Conservation (phyloP, 1,139 yeast species). For the Torulaspora pretoriensis region DNA sequence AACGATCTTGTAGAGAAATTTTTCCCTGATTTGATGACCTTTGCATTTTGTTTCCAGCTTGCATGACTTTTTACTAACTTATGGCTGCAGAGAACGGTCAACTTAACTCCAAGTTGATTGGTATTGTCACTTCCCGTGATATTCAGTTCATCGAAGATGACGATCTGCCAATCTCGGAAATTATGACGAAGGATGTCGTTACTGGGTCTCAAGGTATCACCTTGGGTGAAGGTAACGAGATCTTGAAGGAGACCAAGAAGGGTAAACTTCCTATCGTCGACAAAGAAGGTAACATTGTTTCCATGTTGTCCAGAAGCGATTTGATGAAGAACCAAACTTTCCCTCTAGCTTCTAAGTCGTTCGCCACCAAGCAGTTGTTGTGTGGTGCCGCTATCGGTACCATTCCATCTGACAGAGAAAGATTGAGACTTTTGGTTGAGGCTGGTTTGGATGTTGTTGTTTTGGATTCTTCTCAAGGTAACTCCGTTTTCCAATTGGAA, state of each 20-base stretch:
- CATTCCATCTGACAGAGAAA: slow-evolving; percentile 77
- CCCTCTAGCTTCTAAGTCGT: slow-evolving; percentile 94
- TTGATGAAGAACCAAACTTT: slow-evolving; percentile 90
- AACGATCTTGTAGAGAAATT: slow-evolving; percentile 92
- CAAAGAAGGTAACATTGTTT: slow-evolving; percentile 65
- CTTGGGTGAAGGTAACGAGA: slow-evolving; percentile 81
- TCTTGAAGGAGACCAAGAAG: slow-evolving; percentile 88
- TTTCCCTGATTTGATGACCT: slow-evolving; percentile 39
- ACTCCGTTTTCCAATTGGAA: slow-evolving; percentile 88
- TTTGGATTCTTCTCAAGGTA: slow-evolving; percentile 95
- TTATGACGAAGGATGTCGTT: slow-evolving; percentile 87
- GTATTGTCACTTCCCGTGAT: slow-evolving; percentile 96
- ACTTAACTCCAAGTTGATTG: slow-evolving; percentile 84
- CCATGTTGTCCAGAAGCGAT: slow-evolving; percentile 92
- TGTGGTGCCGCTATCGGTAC: slow-evolving; percentile 99
- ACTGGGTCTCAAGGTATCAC: slow-evolving; percentile 81
- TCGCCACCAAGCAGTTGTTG: slow-evolving; percentile 86
- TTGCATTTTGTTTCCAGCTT: neutral
- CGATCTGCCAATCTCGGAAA: slow-evolving; percentile 56
- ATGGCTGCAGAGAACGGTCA: slow-evolving; percentile 63
- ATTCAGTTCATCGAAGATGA: slow-evolving; percentile 87
- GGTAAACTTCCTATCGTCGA: slow-evolving; percentile 97
- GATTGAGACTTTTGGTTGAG: slow-evolving; percentile 78
- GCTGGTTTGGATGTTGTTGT: slow-evolving; percentile 98
- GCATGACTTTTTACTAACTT: slow-evolving; percentile 8